Conservation (phyloP, 768 basidiomycete species). For the Clavulina sp. region DNA sequence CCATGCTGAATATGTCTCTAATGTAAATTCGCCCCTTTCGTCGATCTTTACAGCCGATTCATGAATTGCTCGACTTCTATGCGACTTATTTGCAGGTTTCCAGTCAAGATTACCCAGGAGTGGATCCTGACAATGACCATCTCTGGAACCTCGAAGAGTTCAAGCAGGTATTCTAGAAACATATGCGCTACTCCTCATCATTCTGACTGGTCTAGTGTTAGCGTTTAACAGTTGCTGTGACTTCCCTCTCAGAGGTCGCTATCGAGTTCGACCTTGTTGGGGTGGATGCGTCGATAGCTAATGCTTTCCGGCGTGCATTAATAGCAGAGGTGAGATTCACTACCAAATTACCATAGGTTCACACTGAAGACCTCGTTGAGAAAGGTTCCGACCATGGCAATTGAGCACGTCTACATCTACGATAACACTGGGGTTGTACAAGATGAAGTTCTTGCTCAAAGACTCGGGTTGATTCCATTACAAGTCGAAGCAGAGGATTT, state of each 20-base stretch:
- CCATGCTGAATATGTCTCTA: conserved; percentile 47
- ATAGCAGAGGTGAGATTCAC: conserved; percentile 64
- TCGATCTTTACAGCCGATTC: background rate
- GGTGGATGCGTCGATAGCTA: conserved; percentile 90
- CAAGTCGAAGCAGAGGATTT: conserved; percentile 67
- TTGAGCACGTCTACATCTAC: conserved; percentile 84
- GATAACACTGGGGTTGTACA: conserved; percentile 89
- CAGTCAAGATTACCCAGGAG: conserved; percentile 80
- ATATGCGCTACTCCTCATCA: background rate
- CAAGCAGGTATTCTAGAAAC: conserved; percentile 33
- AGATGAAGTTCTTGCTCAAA: conserved; percentile 84
- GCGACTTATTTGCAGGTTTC: conserved; percentile 37
- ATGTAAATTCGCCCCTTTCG: conserved; percentile 11
- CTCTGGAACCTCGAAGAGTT: conserved; percentile 67
- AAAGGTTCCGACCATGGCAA: conserved; percentile 79
- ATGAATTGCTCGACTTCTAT: too few relatives aligned
- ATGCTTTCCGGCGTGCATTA: conserved; percentile 80
- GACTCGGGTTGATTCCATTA: conserved; percentile 83
- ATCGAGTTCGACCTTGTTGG: conserved; percentile 93
- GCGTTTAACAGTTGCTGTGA: conserved; percentile 58
- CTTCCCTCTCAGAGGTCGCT: conserved; percentile 62
- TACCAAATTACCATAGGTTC: background rate
- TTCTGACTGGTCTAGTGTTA: conserved; percentile 14
- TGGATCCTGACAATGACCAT: conserved; percentile 70
- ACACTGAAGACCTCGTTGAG: background rate